Evolutionary conservation across 768 basidiomycete species (phyloP).

Genomic region (Leucocoprinus leucothites): DNA sequence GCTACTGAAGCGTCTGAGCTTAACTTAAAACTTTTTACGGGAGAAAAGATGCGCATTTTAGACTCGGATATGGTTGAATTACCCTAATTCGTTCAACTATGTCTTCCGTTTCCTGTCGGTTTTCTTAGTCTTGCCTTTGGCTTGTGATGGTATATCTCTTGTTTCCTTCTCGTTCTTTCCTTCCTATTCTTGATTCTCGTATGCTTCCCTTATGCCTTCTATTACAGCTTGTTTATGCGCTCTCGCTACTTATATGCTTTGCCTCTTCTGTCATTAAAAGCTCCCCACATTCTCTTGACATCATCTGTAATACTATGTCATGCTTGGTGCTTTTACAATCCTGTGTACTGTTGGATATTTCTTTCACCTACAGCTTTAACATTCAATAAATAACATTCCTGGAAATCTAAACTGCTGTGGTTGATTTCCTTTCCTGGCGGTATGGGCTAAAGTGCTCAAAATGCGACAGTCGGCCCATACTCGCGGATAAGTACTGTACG

Average conservation of each 20-base stretch:
- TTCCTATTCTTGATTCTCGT: constrained; percentile 2
- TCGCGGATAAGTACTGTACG: neutral
- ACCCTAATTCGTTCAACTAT: neutral
- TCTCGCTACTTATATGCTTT: constrained; percentile 5
- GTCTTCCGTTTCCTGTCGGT: neutral
- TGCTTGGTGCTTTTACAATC: constrained; percentile 7
- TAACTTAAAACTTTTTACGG: neutral
- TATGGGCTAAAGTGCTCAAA: neutral
- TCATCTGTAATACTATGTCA: constrained; percentile 9
- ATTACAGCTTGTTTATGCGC: constrained; percentile 7
- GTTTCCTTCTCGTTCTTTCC: neutral
- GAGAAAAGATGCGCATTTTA: constrained; percentile 3
- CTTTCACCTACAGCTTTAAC: neutral
- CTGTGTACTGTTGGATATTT: neutral
- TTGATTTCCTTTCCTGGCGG: neutral
- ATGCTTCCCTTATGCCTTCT: constrained; percentile 4
- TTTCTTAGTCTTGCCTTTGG: constrained; percentile 3
- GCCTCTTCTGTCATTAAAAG: constrained; percentile 5
- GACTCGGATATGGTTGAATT: neutral
- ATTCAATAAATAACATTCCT: no score
- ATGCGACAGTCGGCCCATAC: neutral
- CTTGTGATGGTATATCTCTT: constrained; percentile 4
- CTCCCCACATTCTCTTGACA: constrained; percentile 14
- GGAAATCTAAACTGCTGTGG: no score
- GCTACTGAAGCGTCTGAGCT: constrained; percentile 14